A percentile compares a stretch with the other conserved stretches of the same genome.
These are phyloP conservation scores for Gastrolobium villosum DNA, from an alignment of 306 rosid genomes.

Conservation along the genomic window DNA sequence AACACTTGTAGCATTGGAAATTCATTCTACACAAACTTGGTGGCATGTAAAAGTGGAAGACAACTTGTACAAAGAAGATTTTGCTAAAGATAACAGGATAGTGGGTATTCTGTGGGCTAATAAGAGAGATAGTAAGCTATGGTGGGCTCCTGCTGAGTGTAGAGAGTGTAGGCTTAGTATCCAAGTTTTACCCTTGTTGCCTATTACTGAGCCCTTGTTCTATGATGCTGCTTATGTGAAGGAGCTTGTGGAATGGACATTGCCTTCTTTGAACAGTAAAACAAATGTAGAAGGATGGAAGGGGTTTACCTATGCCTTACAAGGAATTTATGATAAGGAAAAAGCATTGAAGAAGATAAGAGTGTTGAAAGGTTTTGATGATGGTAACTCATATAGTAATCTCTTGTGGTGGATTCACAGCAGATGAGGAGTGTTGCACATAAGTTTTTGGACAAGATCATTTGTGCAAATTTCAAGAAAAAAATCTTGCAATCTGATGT, in stretches of 20 bases:
- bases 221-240: constrained; percentile 64
- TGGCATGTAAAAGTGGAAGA: constrained; percentile 76
- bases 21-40: constrained; percentile 79
- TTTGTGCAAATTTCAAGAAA: not conserved
- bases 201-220: constrained; percentile 75
- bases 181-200: constrained; percentile 78
- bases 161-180: constrained; percentile 83
- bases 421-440: constrained; percentile 51
- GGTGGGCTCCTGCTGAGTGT: constrained; percentile 88
- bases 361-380: constrained; percentile 75
- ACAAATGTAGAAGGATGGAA: constrained; percentile 83
- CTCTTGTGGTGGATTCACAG: constrained; percentile 95
- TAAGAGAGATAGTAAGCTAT: constrained; percentile 81
- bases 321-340: constrained; percentile 71
- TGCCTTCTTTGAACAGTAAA: constrained; percentile 71
- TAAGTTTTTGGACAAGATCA: not conserved
- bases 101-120: constrained; percentile 86
- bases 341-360: constrained; percentile 66
- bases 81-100: constrained; percentile 64
- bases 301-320: constrained; percentile 86
- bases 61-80: constrained; percentile 63
- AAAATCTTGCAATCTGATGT: not conserved
- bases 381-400: constrained; percentile 85
- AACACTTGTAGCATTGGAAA: constrained; percentile 71
- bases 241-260: constrained; percentile 85